Percentiles rank a stretch among this genome's conserved stretches.
Conservation (phyloP, 1,284 basidiomycete genomes). For the Puccinia novopanici region DNA sequence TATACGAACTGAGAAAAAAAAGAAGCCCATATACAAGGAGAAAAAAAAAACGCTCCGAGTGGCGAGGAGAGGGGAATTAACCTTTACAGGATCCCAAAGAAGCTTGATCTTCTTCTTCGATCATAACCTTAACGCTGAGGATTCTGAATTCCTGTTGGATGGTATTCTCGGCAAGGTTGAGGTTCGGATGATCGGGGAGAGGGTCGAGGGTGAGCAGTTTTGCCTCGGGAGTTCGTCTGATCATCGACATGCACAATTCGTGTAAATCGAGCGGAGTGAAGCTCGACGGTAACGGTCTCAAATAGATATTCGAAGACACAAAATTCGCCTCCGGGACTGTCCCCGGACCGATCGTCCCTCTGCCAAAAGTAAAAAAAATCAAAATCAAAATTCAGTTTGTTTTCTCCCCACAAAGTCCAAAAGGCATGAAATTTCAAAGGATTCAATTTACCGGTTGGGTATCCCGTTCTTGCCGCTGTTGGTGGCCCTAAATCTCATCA, state of each 20-base stretch:
- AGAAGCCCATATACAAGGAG: neutral
- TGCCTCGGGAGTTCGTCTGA: neutral
- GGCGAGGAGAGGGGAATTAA: neutral
- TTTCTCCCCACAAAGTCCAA: too few species aligned
- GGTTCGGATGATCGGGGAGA: neutral
- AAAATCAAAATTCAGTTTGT: too few species aligned
- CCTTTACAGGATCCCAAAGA: conserved; percentile 28
- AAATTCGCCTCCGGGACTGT: neutral
- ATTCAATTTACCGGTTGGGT: neutral
- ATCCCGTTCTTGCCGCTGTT: neutral
- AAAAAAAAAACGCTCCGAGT: neutral
- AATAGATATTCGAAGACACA: conserved; percentile 37
- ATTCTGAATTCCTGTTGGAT: neutral
- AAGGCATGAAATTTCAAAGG: too few species aligned
- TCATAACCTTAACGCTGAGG: conserved; percentile 45
- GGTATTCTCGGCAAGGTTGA: neutral
- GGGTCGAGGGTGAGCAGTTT: neutral
- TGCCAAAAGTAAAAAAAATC: neutral
- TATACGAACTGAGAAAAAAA: too few species aligned
- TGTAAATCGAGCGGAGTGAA: conserved; percentile 25
- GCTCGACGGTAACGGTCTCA: conserved; percentile 28
- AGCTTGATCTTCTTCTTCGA: conserved; percentile 30
- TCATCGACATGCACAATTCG: conserved; percentile 26
- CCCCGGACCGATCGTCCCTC: neutral
- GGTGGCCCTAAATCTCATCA: neutral